These are phyloP conservation scores for Huntiella decipiens DNA, from an alignment of 2,329 filamentous ascomycete genomes.

Conservation along the genomic window DNA sequence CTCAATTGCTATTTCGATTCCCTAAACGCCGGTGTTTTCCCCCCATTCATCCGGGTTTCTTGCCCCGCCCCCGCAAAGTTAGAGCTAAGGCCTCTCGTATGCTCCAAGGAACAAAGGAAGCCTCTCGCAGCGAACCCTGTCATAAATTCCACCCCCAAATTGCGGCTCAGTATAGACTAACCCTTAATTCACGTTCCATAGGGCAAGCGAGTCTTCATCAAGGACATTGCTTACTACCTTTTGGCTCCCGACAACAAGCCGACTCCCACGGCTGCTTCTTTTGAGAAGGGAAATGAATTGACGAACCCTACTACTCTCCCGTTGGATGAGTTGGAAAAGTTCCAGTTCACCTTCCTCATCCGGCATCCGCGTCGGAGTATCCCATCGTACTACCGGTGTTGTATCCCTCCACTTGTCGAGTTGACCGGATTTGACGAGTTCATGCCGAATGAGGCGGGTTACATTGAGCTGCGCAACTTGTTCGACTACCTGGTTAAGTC, in stretches of 20 bases:
- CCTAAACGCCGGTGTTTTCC: not conserved
- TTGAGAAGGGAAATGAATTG: slow-evolving; percentile 45
- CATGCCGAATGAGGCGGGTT: slow-evolving; percentile 75
- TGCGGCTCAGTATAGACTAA: not conserved
- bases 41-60: not conserved
- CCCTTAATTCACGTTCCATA: slow-evolving; percentile 20
- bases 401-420: slow-evolving; percentile 64
- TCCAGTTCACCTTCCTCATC: slow-evolving; percentile 93
- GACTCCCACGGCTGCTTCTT: slow-evolving; percentile 59
- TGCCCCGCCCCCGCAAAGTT: no score
- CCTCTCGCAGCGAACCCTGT: no score
- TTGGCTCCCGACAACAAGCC: slow-evolving; percentile 53
- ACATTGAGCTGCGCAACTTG: slow-evolving; percentile 65
- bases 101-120: no score
- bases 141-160: not conserved
- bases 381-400: slow-evolving; percentile 89
- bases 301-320: slow-evolving; percentile 78
- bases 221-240: slow-evolving; percentile 90
- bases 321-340: slow-evolving; percentile 49
- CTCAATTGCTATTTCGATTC: not conserved
- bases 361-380: slow-evolving; percentile 84
- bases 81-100: no score
- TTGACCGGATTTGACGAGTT: slow-evolving; percentile 76
- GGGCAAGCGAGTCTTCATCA: slow-evolving; percentile 91
- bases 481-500: slow-evolving; percentile 66